Base-by-base conservation (phyloP, 2,329 filamentous ascomycete genomes). In the Neofusicoccum sp. region DNA sequence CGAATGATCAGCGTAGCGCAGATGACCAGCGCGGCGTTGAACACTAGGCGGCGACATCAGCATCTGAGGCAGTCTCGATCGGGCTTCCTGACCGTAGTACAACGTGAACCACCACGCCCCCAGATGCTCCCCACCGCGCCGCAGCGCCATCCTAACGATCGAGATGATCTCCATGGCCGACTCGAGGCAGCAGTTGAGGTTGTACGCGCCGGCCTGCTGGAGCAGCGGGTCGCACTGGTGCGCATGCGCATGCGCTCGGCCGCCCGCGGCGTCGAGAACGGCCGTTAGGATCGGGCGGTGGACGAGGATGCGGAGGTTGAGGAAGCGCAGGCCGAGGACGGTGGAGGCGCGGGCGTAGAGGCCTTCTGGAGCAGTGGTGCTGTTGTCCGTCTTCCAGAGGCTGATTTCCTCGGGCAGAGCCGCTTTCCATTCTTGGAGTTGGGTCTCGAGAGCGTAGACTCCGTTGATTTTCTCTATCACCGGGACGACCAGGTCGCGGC, bases 91-190 rank as follows among this genome's bases (percentile, higher is more conserved):
- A 65, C 66, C 61, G 62, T 77, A 78, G 60, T 78, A 77, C 7
- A 78, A 64, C 20, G 71, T 70, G 62, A 75, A 78, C 73, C 75
- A 78, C 75, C 75, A 77, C 5, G 75, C 75, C 2, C 75, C 76
- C 3, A 77, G 66, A 2, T 62, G 26, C 68, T 63, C 24, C 63
- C 51, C 16, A 60, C 62, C 58, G 63, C 54, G n/a, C n/a, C 61
- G 62, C 1, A 74, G 62, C 44, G 72, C 69, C 7, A 62, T 62
- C 48, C 67, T 61, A 26, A 73, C 67, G 20, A 73, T 67, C 24
- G 70, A 65, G 43, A 78, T 72, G 11, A 76, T 76, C 30, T 68
- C 65, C 43, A 70, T 69, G 9, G 76, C 73, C 36, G 72, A 75
- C 20, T 70, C 63, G 1, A 69, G 67, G 49, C 72, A 73, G 26